phyloP scores from a whole-genome alignment of 148 eudicot species.

The Silene uniflora region DNA sequence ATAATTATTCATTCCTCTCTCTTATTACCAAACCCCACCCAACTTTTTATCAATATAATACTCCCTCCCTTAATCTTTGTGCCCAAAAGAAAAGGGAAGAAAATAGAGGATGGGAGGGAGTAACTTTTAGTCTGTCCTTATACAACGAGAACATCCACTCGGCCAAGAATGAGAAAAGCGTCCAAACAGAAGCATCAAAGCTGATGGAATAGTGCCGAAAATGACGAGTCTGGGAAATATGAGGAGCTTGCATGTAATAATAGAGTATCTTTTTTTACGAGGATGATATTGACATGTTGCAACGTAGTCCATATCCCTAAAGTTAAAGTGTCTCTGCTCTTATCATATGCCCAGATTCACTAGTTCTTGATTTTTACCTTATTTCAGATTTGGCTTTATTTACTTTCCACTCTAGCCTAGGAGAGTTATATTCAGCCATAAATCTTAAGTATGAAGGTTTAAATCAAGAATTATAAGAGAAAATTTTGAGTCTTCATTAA shows the following conservation, averaged over 20 bases:
- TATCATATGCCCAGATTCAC: neutral
- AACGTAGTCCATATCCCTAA: neutral
- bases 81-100: neutral
- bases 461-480: no score
- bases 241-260: neutral
- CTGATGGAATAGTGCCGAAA: neutral
- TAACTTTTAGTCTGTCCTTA: neutral
- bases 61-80: no score
- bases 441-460: no score
- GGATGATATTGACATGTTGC: slow-evolving; percentile 6
- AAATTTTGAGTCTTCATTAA: no score
- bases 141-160: neutral
- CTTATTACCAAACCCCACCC: no score
- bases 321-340: neutral
- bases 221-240: neutral
- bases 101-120: no score
- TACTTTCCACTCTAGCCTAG: no score
- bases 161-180: neutral
- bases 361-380: no score
- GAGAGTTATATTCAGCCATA: no score
- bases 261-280: neutral
- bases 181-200: neutral
- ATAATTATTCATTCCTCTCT: no score
- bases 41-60: no score
- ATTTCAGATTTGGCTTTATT: no score